Conservation (phyloP, 441 rosid genomes). For the Jatropha multifida region DNA sequence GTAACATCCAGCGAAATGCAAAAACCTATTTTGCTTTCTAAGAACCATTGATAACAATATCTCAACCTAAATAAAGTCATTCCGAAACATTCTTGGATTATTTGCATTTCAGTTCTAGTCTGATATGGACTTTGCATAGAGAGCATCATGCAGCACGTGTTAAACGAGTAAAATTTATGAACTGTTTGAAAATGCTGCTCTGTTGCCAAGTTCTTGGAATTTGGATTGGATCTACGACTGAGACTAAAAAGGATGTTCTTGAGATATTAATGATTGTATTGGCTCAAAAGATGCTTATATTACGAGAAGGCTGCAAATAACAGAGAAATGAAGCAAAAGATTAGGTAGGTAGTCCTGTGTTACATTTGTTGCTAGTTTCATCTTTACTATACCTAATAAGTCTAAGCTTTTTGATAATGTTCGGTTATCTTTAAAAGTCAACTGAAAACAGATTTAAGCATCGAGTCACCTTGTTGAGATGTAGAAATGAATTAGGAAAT, state of each 20-base stretch:
- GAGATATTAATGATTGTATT: not conserved
- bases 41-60: not conserved
- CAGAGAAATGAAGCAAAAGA: not conserved
- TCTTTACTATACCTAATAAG: not conserved
- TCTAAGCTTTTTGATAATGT: not conserved
- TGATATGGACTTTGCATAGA: not conserved
- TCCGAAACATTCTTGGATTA: not conserved
- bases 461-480: not conserved
- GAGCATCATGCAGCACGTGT: not conserved
- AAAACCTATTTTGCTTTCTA: not conserved
- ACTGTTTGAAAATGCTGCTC: not conserved
- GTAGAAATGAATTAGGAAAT: not conserved
- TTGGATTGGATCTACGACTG: too few species aligned
- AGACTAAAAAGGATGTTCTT: too few species aligned
- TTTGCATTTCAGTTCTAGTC: not conserved
- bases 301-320: not conserved
- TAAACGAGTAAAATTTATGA: not conserved
- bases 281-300: not conserved
- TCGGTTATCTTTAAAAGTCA: not conserved
- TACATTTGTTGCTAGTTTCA: not conserved
- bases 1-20: not conserved
- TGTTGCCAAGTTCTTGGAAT: too few species aligned
- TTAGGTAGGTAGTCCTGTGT: not conserved
- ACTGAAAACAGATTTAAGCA: conserved; percentile 1
- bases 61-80: not conserved